These are phyloP conservation scores for Kockiozyma suomiensis DNA, from an alignment of 805 yeast species.

Conservation along the genomic window DNA sequence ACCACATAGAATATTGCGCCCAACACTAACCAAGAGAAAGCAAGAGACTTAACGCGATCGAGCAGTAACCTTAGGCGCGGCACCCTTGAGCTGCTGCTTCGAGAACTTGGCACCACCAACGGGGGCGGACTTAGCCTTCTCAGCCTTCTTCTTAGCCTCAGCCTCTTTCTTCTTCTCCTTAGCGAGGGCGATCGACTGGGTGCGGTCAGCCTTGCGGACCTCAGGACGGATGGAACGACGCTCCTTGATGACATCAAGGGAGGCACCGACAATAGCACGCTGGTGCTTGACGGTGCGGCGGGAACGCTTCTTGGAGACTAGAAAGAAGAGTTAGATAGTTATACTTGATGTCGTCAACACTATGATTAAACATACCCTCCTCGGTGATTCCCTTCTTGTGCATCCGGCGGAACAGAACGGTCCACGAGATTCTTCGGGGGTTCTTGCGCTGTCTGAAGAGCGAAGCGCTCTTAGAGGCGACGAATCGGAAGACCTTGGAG, in stretches of 20 bases:
- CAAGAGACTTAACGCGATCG: slow-evolving; percentile 81
- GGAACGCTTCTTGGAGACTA: slow-evolving; percentile 87
- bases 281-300: slow-evolving; percentile 98
- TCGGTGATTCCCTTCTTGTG: slow-evolving; percentile 99
- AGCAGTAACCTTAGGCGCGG: slow-evolving; percentile 95
- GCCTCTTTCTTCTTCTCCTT: slow-evolving; percentile 69
- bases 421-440: slow-evolving; percentile 99
- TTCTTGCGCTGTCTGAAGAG: slow-evolving; percentile 99
- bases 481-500: slow-evolving; percentile 99
- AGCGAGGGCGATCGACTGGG: slow-evolving; percentile 67
- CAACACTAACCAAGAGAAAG: neutral
- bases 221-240: slow-evolving; percentile 96
- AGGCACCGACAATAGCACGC: slow-evolving; percentile 99
- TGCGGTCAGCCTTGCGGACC: slow-evolving; percentile 97
- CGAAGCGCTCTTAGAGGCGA: slow-evolving; percentile 94
- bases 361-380: slow-evolving; percentile 51
- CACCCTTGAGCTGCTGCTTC: slow-evolving; percentile 97
- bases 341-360: too few relatives aligned
- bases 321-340: neutral
- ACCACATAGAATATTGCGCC: neutral
- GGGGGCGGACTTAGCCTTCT: slow-evolving; percentile 71
- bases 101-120: slow-evolving; percentile 72
- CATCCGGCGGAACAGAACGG: slow-evolving; percentile 98
- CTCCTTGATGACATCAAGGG: slow-evolving; percentile 96
- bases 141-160: slow-evolving; percentile 94